phyloP scores from a whole-genome alignment of 805 yeast genomes.

The Candida insectalens region DNA sequence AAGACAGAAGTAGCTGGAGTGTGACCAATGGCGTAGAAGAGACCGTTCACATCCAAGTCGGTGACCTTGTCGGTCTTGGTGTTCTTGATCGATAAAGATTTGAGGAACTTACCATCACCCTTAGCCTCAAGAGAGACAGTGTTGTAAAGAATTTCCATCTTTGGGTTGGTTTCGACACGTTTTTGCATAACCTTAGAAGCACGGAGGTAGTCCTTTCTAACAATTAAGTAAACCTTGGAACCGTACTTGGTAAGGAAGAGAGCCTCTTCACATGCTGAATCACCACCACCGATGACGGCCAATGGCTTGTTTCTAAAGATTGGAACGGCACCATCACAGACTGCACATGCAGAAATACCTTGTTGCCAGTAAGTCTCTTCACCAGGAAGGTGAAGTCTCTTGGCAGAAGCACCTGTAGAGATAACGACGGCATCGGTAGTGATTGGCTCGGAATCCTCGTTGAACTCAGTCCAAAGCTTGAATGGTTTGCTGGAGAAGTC shows the following conservation, averaged over 20 bases:
- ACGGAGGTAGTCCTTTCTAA: slow-evolving; percentile 88
- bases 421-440: slow-evolving; percentile 88
- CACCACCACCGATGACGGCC: slow-evolving; percentile 99
- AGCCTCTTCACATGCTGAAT: slow-evolving; percentile 99
- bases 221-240: slow-evolving; percentile 86
- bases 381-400: slow-evolving; percentile 88
- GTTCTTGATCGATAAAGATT: slow-evolving; percentile 55
- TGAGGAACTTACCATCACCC: slow-evolving; percentile 85
- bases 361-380: slow-evolving; percentile 98
- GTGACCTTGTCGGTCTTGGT: slow-evolving; percentile 57
- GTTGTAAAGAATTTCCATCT: slow-evolving; percentile 85
- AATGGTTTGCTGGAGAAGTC: slow-evolving; percentile 85
- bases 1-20: slow-evolving; percentile 87
- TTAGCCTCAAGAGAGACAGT: slow-evolving; percentile 79
- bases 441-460: slow-evolving; percentile 84
- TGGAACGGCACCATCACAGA: slow-evolving; percentile 99
- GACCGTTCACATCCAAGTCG: slow-evolving; percentile 76
- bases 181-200: slow-evolving; percentile 97
- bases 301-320: slow-evolving; percentile 96
- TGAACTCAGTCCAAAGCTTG: slow-evolving; percentile 94
- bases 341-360: slow-evolving; percentile 99
- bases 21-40: slow-evolving; percentile 98
- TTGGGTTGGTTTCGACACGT: slow-evolving; percentile 75
- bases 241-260: slow-evolving; percentile 94
- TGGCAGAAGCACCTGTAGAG: slow-evolving; percentile 98